Base-by-base conservation (phyloP, 192 early-diverging fungal species). In the Umbelopsis sp. region DNA sequence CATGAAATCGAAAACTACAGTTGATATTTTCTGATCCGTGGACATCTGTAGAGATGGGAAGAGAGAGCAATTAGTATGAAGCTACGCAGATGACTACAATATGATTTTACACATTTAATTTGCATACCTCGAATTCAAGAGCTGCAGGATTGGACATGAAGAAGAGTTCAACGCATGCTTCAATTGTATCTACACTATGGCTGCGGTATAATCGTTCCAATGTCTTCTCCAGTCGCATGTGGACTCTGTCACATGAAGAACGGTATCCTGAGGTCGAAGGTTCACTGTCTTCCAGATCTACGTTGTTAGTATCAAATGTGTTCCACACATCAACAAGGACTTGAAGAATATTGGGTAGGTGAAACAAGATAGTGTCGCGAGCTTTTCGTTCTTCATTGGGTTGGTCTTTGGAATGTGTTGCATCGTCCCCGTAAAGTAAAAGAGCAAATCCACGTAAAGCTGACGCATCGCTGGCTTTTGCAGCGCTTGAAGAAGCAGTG, bases 91-190 rank as follows among this genome's bases (percentile, higher is more conserved):
- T n/a, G n/a, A n/a, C n/a, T n/a, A n/a, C n/a, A n/a, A n/a, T n/a
- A n/a, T n/a, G n/a, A n/a, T n/a, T n/a, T n/a, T n/a, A n/a, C n/a
- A n/a, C n/a, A n/a, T n/a, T n/a, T n/a, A n/a, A n/a, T n/a, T 41
- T 41, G 26, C 62, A 65, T 73, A 74, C 81, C 50, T 85, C 83
- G 49, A 76, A 68, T 70, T 87, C 85, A 45, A 84, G 47, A 3
- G 70, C 77, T 44, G 43, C 59, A 11, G 85, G 84, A 65, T 88
- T 87, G 22, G 86, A 87, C 2, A 85, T 79, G 67, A 88, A 86
- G 77, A 89, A 92, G 16, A 92, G 77, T 45, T 92, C 92, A 14
- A 88, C 79, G 66, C 88, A 81, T 0, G 83, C 82, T 70, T 92
- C 91, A 14, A 91, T 74, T 5, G 90, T 75, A 68, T 92, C 87